phyloP scores from a whole-genome alignment of 208 protist genomes.

The Trypanosomatidae sp. region DNA sequence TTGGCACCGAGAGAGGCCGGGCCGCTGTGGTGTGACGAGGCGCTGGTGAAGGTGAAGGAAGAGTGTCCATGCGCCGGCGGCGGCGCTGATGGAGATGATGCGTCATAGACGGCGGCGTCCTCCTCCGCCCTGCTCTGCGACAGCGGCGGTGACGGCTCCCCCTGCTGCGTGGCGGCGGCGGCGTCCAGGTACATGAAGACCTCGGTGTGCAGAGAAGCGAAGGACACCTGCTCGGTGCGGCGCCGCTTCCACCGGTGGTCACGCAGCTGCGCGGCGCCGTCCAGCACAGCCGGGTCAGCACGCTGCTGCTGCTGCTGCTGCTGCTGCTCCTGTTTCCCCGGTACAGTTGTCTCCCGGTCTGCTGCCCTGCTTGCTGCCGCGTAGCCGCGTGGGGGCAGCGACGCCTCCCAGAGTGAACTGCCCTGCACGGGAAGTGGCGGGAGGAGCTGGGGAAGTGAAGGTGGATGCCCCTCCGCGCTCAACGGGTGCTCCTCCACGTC shows the following conservation, averaged over 20 bases:
- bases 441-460: not conserved
- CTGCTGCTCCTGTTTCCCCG: too few species aligned
- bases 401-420: slow-evolving; percentile 3
- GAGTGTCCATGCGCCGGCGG: too few species aligned
- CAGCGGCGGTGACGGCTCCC: not conserved
- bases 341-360: too few species aligned
- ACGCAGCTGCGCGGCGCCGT: too few species aligned
- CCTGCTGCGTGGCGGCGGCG: slow-evolving; percentile 9
- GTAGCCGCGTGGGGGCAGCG: slow-evolving; percentile 16
- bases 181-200: slow-evolving; percentile 48
- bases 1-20: not conserved
- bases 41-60: not conserved
- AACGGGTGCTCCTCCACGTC: not conserved
- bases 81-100: too few species aligned
- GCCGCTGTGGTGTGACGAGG: not conserved
- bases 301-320: too few species aligned
- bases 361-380: not conserved
- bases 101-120: not conserved
- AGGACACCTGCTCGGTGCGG: slow-evolving; percentile 30
- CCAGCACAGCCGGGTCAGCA: too few species aligned
- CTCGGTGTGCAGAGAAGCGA: slow-evolving; percentile 28
- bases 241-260: slow-evolving; percentile 23
- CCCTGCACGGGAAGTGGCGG: too few species aligned
- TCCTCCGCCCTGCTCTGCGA: slow-evolving; percentile 3
- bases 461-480: not conserved